These are phyloP conservation scores for Trypethelium eluteriae DNA, from an alignment of 495 filamentous ascomycete species.

Conservation along the genomic window DNA sequence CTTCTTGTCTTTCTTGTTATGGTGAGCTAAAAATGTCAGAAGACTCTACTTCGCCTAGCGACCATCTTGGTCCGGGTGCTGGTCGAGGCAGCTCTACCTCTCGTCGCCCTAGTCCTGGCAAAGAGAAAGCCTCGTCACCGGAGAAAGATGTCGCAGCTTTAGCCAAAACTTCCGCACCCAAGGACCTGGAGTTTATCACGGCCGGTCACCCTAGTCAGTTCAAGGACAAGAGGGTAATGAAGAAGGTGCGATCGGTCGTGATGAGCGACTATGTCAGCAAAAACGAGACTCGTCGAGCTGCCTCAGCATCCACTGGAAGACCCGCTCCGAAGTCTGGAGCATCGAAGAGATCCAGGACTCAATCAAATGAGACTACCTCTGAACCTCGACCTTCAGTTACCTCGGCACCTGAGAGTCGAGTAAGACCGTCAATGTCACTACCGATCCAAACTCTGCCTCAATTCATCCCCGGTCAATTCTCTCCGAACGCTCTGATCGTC, in stretches of 20 bases:
- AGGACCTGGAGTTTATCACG: slow-evolving; percentile 1
- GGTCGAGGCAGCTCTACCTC: slow-evolving; percentile 3
- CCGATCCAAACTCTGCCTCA: background rate
- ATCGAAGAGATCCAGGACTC: background rate
- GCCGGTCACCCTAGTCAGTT: slow-evolving; percentile 17
- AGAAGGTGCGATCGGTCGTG: slow-evolving; percentile 18
- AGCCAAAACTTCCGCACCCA: background rate
- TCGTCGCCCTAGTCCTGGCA: slow-evolving; percentile 4
- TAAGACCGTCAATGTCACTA: background rate
- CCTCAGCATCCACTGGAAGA: background rate
- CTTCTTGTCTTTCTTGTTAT: background rate
- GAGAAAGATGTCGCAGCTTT: background rate
- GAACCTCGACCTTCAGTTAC: background rate
- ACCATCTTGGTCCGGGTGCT: background rate
- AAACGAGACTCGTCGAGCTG: slow-evolving; percentile 5
- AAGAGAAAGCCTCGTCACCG: background rate
- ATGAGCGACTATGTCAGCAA: slow-evolving; percentile 21
- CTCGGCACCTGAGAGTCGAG: background rate
- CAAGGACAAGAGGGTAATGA: slow-evolving; percentile 12
- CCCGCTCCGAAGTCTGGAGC: background rate
- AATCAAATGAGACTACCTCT: background rate
- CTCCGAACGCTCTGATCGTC: background rate
- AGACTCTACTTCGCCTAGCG: slow-evolving; percentile 1
- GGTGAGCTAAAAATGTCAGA: slow-evolving; percentile 7
- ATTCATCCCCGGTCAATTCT: background rate